Conservation (phyloP, 2,329 filamentous ascomycete genomes). For the Chalaropsis thielavioides region DNA sequence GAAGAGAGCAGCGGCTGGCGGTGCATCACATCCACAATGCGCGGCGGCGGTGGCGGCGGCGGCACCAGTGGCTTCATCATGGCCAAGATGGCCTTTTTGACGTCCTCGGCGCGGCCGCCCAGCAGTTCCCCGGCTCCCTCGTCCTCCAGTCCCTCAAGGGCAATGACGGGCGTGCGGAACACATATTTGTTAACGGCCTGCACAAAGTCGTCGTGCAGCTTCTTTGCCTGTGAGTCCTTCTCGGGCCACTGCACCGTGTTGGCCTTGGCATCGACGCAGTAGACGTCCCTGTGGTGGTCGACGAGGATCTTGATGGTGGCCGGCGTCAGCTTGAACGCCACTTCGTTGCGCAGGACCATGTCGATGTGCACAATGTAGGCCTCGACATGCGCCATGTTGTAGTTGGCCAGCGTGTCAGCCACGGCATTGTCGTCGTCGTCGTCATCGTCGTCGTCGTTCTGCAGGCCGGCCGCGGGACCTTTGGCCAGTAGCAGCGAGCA, state of each 20-base stretch:
- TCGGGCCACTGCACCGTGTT: constrained; percentile 90
- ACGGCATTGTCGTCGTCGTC: constrained; percentile 36
- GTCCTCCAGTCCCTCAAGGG: constrained; percentile 90
- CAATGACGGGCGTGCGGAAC: constrained; percentile 74
- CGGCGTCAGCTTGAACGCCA: constrained; percentile 91
- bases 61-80: constrained; percentile 80
- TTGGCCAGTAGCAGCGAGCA: constrained; percentile 88
- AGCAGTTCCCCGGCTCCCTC: constrained; percentile 89
- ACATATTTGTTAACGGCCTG: constrained; percentile 97
- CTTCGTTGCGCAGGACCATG: constrained; percentile 94
- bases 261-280: constrained; percentile 78
- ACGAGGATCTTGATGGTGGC: constrained; percentile 89
- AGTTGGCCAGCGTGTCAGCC: constrained; percentile 80
- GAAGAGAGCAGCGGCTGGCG: constrained; percentile 57
- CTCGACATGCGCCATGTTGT: constrained; percentile 83
- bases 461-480: constrained; percentile 70
- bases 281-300: constrained; percentile 91
- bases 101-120: constrained; percentile 80
- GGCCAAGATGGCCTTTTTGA: constrained; percentile 71
- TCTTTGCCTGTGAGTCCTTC: constrained; percentile 92
- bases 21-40: constrained; percentile 54
- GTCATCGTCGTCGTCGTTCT: constrained; percentile 40
- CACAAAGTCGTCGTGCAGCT: constrained; percentile 90
- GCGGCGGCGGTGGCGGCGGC: constrained; percentile 52
- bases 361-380: constrained; percentile 98